Evolutionary conservation across 805 yeast species (phyloP), one percentile per base, ranked within the genome.

Genomic region (Metschnikowia similis): DNA sequence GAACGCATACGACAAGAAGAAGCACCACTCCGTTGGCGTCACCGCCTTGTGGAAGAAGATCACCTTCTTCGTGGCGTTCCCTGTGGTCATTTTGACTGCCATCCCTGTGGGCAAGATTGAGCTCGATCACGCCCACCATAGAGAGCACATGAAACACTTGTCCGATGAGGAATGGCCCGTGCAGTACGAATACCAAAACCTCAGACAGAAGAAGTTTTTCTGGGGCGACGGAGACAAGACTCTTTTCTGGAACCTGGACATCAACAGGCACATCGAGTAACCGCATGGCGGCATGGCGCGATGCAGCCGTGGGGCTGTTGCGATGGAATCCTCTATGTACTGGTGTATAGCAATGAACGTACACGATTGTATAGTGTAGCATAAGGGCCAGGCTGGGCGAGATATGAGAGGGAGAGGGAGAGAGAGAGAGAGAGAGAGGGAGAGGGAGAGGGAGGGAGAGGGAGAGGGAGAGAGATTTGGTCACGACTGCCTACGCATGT

Each of bases 191-290:
- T 94, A 82, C 83, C 91, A 86, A 80, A 94, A 94, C 81, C 71
- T 90, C 62, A 89, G 98, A 83, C 68, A 70, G 67, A 85, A 83
- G 71, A 84, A 87, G 68, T 92, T 82, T 82, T 92, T 90, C 85
- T 94, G 98, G 98, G 99, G 99, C 67, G 92, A 94, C 68, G 98
- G 99, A 69, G 96, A 91, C 80, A 84, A 88, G 82, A 89, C 98
- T 56, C 76, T 86, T 67, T 94, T 94, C 87, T 94, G 99, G 99
- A 89, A 89, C 79, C 79, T 88, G 47, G 87, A 82, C 64, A 81
- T 87, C 67, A 92, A 92, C 87, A 89, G 96, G 81, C 88, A 88
- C 78, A 73, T 86, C 64, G 76, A 70, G 60, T 49, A 47, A 13
- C 4, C 10, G 6, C n/a, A 8, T 31, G 36, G 46, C 38, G n/a